Evolutionary conservation across 1,139 yeast genomes (phyloP).

Genomic region (Hyphopichia khmerensis): DNA sequence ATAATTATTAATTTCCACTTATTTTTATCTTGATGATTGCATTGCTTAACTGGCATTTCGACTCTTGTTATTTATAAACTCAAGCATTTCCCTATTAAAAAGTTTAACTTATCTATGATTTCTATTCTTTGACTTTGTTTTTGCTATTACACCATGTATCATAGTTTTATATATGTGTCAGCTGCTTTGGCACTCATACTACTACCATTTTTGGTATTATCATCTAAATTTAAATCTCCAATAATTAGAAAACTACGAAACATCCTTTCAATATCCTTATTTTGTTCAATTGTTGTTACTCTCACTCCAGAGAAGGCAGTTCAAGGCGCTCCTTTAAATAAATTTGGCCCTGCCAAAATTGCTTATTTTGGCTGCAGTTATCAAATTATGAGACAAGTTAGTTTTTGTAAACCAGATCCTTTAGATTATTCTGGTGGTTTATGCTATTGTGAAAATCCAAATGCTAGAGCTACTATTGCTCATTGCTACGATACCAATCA

Average conservation of each 20-base stretch:
- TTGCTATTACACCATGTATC: slow-evolving; percentile 14
- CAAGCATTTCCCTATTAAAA: too few relatives aligned
- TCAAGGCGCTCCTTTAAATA: slow-evolving; percentile 36
- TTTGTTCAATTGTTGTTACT: slow-evolving; percentile 21
- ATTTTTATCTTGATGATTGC: too few relatives aligned
- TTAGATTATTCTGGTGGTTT: slow-evolving; percentile 7
- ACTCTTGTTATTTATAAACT: too few relatives aligned
- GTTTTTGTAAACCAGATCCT: slow-evolving; percentile 21
- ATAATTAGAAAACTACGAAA: slow-evolving; percentile 11
- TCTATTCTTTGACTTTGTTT: too few relatives aligned
- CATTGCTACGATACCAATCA: slow-evolving; percentile 32
- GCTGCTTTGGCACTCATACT: slow-evolving; percentile 15
- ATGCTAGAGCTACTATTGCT: slow-evolving; percentile 43
- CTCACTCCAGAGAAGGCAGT: slow-evolving; percentile 33
- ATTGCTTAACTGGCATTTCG: too few relatives aligned
- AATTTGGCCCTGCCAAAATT: slow-evolving; percentile 26
- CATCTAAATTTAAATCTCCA: slow-evolving; percentile 13
- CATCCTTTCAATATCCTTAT: slow-evolving; percentile 13
- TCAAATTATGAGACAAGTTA: slow-evolving; percentile 21
- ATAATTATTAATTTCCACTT: too few relatives aligned
- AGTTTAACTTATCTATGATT: too few relatives aligned
- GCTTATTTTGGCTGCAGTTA: slow-evolving; percentile 32
- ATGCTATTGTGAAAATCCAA: slow-evolving; percentile 30
- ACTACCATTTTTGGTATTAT: slow-evolving; percentile 17
- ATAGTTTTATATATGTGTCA: slow-evolving; percentile 17